Conservation (phyloP, 2,329 filamentous ascomycete species). For the Hymenotorrendiella dingleyae region DNA sequence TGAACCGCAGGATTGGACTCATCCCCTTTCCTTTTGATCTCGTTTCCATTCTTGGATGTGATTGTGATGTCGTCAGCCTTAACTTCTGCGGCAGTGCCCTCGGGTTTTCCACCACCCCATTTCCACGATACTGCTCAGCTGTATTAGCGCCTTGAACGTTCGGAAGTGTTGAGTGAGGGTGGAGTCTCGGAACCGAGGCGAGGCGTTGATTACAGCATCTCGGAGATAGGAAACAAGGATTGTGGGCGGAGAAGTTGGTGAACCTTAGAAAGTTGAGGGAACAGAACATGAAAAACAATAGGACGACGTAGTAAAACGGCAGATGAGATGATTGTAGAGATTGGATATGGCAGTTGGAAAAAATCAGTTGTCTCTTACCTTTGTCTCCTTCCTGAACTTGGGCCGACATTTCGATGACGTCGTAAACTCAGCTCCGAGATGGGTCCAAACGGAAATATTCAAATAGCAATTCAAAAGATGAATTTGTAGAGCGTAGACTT, state of each 20-base stretch:
- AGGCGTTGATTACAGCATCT: background rate
- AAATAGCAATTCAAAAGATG: too few relatives aligned
- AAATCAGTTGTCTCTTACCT: slow-evolving; percentile 33
- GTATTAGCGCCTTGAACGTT: slow-evolving; percentile 2
- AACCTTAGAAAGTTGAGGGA: too few relatives aligned
- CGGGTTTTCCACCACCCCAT: slow-evolving; percentile 49
- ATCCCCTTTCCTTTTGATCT: slow-evolving; percentile 56
- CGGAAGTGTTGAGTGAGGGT: background rate
- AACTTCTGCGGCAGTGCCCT: slow-evolving; percentile 52
- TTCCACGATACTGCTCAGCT: slow-evolving; percentile 52
- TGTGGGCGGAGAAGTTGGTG: too few relatives aligned
- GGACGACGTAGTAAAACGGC: too few relatives aligned
- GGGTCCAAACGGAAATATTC: too few relatives aligned
- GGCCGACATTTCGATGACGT: slow-evolving; percentile 35
- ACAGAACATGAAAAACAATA: too few relatives aligned
- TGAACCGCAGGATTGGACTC: slow-evolving; percentile 56
- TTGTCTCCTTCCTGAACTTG: slow-evolving; percentile 45
- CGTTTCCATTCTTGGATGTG: slow-evolving; percentile 56
- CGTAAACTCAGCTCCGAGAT: slow-evolving; percentile 6
- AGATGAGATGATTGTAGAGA: background rate
- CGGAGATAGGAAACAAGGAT: background rate
- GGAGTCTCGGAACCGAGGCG: background rate
- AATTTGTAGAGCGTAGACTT: too few relatives aligned
- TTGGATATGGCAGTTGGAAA: too few relatives aligned
- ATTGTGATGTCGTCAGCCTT: slow-evolving; percentile 55